Percentiles rank a stretch among this genome's conserved stretches.
These are phyloP conservation scores for Hymenoscyphus albidus DNA, from an alignment of 2,329 filamentous ascomycete species.

Conservation along the genomic window DNA sequence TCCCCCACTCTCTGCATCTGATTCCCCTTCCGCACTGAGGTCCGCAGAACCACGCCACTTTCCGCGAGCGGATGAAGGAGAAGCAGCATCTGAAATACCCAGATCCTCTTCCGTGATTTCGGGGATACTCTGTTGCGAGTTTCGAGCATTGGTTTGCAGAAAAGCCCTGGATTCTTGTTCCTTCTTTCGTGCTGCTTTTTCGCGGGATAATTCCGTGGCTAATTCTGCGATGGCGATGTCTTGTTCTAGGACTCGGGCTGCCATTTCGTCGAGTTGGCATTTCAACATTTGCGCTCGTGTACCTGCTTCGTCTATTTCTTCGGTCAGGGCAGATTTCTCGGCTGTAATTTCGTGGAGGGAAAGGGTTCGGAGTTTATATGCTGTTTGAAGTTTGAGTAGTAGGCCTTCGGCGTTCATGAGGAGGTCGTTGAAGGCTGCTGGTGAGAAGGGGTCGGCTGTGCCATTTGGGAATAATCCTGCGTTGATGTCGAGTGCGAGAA, in stretches of 20 bases:
- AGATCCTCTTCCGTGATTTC: conserved; percentile 28
- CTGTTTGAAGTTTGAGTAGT: conserved; percentile 53
- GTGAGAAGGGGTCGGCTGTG: conserved; percentile 51
- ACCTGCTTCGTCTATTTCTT: conserved; percentile 55
- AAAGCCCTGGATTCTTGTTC: conserved; percentile 29
- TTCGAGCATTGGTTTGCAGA: conserved; percentile 25
- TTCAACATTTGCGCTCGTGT: conserved; percentile 52
- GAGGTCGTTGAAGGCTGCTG: conserved; percentile 58
- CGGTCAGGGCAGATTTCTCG: conserved; percentile 50
- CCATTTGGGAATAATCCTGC: conserved; percentile 49
- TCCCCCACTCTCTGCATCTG: conserved; percentile 48
- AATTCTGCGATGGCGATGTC: conserved; percentile 49
- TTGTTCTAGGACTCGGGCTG: conserved; percentile 49
- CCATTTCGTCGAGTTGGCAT: conserved; percentile 58
- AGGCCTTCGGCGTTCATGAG: conserved; percentile 54
- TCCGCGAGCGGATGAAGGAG: conserved; percentile 12
- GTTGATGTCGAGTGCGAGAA: conserved; percentile 53
- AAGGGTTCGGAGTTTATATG: conserved; percentile 52
- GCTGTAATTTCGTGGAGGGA: conserved; percentile 49
- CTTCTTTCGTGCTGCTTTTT: conserved; percentile 41
- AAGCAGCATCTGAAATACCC: conserved; percentile 20
- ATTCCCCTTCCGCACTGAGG: conserved; percentile 52
- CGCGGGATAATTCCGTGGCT: conserved; percentile 48
- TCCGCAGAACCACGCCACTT: conserved; percentile 35
- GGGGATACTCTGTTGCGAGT: conserved; percentile 5